phyloP scores from a whole-genome alignment of 768 basidiomycete genomes.

The Suillus placidus region DNA sequence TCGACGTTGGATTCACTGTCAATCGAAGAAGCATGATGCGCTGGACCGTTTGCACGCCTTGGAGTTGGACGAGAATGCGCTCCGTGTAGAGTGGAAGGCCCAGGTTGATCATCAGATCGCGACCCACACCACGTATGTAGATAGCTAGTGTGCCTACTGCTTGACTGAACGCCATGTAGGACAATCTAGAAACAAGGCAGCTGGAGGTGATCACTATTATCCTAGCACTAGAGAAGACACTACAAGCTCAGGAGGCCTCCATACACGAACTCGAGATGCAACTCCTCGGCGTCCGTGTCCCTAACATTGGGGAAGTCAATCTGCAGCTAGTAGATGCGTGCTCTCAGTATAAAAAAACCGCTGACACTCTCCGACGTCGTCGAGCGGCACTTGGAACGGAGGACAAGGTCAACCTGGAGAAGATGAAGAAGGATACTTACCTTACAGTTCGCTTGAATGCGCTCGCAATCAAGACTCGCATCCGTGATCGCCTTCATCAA shows the following conservation, averaged over 20 bases:
- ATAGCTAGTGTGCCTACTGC: neutral
- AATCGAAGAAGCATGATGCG: slow-evolving; percentile 10
- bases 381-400: slow-evolving; percentile 8
- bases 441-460: too few species aligned
- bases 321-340: neutral
- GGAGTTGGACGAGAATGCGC: neutral
- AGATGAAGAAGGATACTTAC: too few species aligned
- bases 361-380: slow-evolving; percentile 11
- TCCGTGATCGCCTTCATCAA: slow-evolving; percentile 18
- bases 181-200: too few species aligned
- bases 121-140: neutral
- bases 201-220: neutral
- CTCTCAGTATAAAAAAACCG: slow-evolving; percentile 2
- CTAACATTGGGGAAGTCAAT: neutral
- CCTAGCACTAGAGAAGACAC: neutral
- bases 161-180: neutral
- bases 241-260: neutral
- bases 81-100: slow-evolving; percentile 14
- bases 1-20: slow-evolving; percentile 13
- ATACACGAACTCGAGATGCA: neutral
- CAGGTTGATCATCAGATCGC: slow-evolving; percentile 10
- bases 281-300: neutral
- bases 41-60: neutral
- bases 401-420: slow-evolving; percentile 4
- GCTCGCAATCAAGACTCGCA: slow-evolving; percentile 15